phyloP scores from a whole-genome alignment of 108 stramenopile species.

The Conticribra weissflogii region DNA sequence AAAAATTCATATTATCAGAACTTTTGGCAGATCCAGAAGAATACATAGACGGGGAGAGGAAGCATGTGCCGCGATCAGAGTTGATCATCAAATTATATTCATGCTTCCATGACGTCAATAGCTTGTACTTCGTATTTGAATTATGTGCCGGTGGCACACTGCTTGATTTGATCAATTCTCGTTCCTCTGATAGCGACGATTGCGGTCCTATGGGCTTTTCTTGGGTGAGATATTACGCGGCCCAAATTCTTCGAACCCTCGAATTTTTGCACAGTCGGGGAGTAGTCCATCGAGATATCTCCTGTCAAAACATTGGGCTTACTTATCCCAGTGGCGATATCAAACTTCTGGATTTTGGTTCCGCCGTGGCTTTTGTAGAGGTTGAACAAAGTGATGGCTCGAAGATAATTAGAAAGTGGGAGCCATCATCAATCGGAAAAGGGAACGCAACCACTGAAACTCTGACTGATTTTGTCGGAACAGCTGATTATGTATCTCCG shows the following conservation, averaged over 20 bases:
- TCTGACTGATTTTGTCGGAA: constrained; percentile 32
- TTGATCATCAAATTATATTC: constrained; percentile 29
- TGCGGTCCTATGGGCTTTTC: constrained; percentile 13
- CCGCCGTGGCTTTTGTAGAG: constrained; percentile 19
- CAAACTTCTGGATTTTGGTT: constrained; percentile 47
- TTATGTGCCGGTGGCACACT: constrained; percentile 47
- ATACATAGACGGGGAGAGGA: no score
- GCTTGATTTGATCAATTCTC: constrained; percentile 28
- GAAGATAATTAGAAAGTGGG: constrained; percentile 1
- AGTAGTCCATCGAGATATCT: constrained; percentile 49
- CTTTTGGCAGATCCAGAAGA: constrained; percentile 2
- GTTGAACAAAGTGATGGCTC: not conserved
- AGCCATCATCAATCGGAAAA: no score
- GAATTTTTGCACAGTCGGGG: constrained; percentile 37
- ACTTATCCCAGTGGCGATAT: constrained; percentile 31
- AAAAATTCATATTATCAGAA: constrained; percentile 29
- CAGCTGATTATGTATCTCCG: constrained; percentile 43
- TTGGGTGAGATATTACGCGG: constrained; percentile 40
- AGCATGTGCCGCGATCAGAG: constrained; percentile 1
- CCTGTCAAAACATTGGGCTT: constrained; percentile 41
- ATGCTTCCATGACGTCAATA: constrained; percentile 39
- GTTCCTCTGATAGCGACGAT: constrained; percentile 1
- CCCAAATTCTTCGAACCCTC: constrained; percentile 35
- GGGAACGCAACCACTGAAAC: not conserved
- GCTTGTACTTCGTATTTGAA: constrained; percentile 48